Conservation (phyloP, 2,329 filamentous ascomycete species). For the Penicillium sp. region DNA sequence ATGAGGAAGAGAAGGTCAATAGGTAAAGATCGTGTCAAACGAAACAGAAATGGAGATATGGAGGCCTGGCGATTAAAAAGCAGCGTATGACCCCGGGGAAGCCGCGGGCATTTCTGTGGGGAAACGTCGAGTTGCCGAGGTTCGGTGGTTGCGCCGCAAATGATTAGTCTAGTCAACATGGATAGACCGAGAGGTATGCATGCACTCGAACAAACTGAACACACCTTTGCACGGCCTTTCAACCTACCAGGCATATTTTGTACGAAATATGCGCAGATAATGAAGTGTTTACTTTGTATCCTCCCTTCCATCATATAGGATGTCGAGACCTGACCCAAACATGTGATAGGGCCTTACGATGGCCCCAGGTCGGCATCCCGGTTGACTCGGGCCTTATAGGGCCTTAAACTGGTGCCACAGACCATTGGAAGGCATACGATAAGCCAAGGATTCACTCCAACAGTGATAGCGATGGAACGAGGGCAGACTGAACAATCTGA, state of each 20-base stretch:
- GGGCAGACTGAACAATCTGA: neutral
- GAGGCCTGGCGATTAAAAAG: constrained; percentile 13
- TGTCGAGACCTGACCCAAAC: neutral
- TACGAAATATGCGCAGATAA: neutral
- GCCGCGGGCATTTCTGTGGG: constrained; percentile 28
- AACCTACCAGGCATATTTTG: neutral
- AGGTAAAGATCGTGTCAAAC: neutral
- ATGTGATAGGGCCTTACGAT: neutral
- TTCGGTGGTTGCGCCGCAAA: constrained; percentile 10
- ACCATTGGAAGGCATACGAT: neutral
- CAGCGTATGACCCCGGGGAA: constrained; percentile 7
- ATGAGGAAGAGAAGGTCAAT: neutral
- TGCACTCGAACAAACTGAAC: neutral
- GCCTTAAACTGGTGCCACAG: neutral
- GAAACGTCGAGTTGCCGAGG: constrained; percentile 34
- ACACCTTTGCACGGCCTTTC: neutral
- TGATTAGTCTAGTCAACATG: constrained; percentile 6
- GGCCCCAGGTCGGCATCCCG: neutral
- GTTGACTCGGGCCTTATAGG: neutral
- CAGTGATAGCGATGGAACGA: neutral
- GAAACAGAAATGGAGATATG: constrained; percentile 2
- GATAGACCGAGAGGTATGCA: neutral
- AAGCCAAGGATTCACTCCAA: neutral
- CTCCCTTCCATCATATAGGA: too few relatives aligned
- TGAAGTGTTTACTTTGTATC: neutral